Evolutionary conservation across 805 yeast genomes (phyloP).

Genomic region (Candida ulmi): DNA sequence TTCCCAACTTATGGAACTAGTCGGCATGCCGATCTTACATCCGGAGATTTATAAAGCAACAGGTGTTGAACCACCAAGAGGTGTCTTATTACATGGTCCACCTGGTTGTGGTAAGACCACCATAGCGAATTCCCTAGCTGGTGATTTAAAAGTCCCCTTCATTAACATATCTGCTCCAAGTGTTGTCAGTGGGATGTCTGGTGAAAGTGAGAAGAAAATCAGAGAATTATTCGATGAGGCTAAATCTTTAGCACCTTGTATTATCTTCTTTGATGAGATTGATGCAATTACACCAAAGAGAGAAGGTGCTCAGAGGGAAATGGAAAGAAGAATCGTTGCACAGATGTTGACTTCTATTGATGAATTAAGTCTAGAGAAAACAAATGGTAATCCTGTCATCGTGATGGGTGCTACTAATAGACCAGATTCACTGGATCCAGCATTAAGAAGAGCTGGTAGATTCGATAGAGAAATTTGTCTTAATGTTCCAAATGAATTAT

Average conservation of each 20-base stretch:
- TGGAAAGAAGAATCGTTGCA: conserved; percentile 96
- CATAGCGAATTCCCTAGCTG: conserved; percentile 93
- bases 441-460: conserved; percentile 92
- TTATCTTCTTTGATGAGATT: conserved; percentile 91
- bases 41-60: conserved; percentile 86
- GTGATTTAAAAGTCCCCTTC: conserved; percentile 90
- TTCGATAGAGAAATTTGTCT: conserved; percentile 93
- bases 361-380: conserved; percentile 80
- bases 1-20: conserved; percentile 79
- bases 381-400: conserved; percentile 89
- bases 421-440: conserved; percentile 93
- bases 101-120: conserved; percentile 99
- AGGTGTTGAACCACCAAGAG: conserved; percentile 94
- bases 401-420: conserved; percentile 95
- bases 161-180: conserved; percentile 90
- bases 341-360: conserved; percentile 94
- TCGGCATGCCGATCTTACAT: conserved; percentile 87
- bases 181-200: conserved; percentile 98
- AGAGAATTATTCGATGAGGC: conserved; percentile 95
- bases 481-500: conserved; percentile 87
- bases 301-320: conserved; percentile 96
- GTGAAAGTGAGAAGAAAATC: conserved; percentile 92
- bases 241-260: conserved; percentile 80
- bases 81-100: conserved; percentile 92
- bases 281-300: conserved; percentile 98